These are phyloP conservation scores for Corylus americana DNA, from an alignment of 306 rosid species.

Conservation along the genomic window DNA sequence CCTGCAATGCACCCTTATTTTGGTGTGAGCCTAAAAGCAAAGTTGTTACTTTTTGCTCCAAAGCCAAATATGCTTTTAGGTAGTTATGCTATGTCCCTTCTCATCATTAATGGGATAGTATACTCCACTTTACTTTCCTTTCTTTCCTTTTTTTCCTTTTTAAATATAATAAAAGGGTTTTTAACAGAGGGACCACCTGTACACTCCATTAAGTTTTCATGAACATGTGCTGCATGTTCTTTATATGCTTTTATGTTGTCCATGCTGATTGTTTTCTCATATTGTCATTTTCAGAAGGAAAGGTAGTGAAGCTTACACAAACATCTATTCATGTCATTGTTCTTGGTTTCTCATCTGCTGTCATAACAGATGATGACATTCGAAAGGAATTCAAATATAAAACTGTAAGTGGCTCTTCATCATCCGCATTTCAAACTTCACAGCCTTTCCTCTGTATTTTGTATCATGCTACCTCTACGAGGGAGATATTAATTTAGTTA, in stretches of 20 bases:
- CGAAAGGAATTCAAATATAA: conserved; percentile 60
- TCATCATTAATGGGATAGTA: background rate
- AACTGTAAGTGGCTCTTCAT: conserved; percentile 42
- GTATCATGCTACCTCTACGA: background rate
- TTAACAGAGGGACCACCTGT: too few species aligned
- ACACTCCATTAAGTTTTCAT: background rate
- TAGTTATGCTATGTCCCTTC: conserved; percentile 19
- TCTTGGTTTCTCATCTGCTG: conserved; percentile 74
- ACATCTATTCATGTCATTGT: conserved; percentile 72
- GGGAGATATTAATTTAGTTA: background rate
- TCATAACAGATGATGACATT: conserved; percentile 56
- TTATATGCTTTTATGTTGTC: background rate
- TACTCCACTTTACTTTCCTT: background rate
- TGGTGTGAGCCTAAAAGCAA: conserved; percentile 52
- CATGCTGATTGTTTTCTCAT: conserved; percentile 21
- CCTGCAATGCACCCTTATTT: conserved; percentile 63
- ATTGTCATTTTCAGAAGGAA: conserved; percentile 63
- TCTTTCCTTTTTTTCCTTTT: background rate
- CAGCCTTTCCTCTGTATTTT: background rate
- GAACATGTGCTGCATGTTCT: background rate
- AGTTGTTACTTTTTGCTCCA: conserved; percentile 70
- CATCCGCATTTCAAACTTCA: conserved; percentile 8
- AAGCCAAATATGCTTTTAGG: conserved; percentile 89
- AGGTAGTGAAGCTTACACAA: conserved; percentile 66
- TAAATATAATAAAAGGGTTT: background rate